Conservation (phyloP, 768 basidiomycete species). For the Multifurca ochricompacta region DNA sequence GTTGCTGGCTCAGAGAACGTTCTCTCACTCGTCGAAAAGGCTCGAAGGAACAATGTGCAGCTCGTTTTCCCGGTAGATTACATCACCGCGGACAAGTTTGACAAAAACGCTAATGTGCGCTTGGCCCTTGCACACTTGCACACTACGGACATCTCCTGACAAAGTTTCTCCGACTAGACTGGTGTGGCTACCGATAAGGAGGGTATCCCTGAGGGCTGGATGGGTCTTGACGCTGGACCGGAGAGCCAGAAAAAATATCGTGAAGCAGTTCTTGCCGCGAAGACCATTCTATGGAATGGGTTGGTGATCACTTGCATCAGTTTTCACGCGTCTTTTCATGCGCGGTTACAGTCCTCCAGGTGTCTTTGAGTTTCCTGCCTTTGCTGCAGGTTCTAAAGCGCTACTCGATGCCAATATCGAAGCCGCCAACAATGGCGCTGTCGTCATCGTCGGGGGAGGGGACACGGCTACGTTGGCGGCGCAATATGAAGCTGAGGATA, state of each 20-base stretch:
- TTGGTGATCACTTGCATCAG: constrained; percentile 28
- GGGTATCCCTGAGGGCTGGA: constrained; percentile 89
- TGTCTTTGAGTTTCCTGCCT: constrained; percentile 94
- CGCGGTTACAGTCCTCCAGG: constrained; percentile 69
- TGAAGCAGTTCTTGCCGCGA: constrained; percentile 73
- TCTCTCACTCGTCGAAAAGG: constrained; percentile 75
- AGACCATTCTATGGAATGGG: constrained; percentile 98
- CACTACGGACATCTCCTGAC: neutral
- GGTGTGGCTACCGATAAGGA: constrained; percentile 68
- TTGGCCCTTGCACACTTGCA: neutral
- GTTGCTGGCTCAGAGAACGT: constrained; percentile 84
- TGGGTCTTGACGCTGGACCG: constrained; percentile 90
- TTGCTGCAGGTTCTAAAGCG: constrained; percentile 75
- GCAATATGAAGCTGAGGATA: constrained; percentile 75
- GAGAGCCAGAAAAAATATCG: constrained; percentile 77
- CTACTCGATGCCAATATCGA: constrained; percentile 82
- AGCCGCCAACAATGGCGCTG: constrained; percentile 77
- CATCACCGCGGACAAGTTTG: constrained; percentile 91
- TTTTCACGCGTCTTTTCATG: neutral
- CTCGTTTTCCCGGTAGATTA: constrained; percentile 95
- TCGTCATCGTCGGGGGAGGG: constrained; percentile 93
- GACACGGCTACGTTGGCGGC: constrained; percentile 96
- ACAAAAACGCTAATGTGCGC: constrained; percentile 77
- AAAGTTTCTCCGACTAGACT: constrained; percentile 36
- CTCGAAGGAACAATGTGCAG: constrained; percentile 85